Conservation (phyloP, 805 yeast genomes). For the Lachancea meyersii region DNA sequence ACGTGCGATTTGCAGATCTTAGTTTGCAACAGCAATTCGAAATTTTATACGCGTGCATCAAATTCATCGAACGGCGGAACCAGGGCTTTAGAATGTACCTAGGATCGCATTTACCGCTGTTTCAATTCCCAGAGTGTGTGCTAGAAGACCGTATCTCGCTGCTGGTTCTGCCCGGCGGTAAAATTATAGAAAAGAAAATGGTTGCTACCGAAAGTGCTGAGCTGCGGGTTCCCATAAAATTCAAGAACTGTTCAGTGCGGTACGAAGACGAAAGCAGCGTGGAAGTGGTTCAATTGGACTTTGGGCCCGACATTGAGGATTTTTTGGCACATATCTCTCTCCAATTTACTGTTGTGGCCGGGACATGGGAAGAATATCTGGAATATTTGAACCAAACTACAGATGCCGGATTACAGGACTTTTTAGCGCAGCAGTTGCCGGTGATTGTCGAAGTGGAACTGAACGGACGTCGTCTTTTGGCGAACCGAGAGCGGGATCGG, state of each 20-base stretch:
- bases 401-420: constrained; percentile 12
- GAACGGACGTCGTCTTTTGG: constrained; percentile 22
- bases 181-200: constrained; percentile 15
- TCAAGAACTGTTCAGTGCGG: constrained; percentile 26
- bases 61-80: constrained; percentile 28
- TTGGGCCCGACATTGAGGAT: constrained; percentile 27
- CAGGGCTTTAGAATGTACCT: constrained; percentile 27
- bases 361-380: constrained; percentile 25
- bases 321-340: constrained; percentile 22
- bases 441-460: constrained; percentile 22
- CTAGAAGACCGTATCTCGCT: constrained; percentile 14
- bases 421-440: constrained; percentile 14
- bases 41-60: constrained; percentile 23
- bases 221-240: constrained; percentile 23
- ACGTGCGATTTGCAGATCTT: constrained; percentile 11
- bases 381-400: constrained; percentile 11
- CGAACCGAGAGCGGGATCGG: constrained; percentile 52
- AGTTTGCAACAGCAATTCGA: constrained; percentile 24
- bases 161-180: constrained; percentile 26
- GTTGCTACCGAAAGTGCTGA: constrained; percentile 8
- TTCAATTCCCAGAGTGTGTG: constrained; percentile 22
- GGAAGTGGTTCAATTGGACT: constrained; percentile 27
- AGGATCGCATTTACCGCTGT: constrained; percentile 23
- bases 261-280: constrained; percentile 14
- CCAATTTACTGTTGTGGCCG: constrained; percentile 20